Percentiles rank a stretch among this genome's conserved stretches.
Conservation (phyloP, 768 basidiomycete genomes). For the Leccinellum luteum region DNA sequence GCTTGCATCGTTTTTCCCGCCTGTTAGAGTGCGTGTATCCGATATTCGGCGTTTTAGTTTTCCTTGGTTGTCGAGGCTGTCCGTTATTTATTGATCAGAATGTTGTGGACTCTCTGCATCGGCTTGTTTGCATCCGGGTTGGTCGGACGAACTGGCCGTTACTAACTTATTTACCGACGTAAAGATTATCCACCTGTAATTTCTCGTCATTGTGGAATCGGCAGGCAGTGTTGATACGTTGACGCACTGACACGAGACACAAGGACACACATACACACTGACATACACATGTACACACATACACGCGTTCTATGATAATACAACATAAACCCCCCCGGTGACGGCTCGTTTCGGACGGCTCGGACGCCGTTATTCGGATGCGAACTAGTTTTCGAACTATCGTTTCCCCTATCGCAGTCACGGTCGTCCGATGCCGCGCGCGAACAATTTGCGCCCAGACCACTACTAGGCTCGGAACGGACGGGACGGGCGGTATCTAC, state of each 20-base stretch:
- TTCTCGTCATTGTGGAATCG: neutral
- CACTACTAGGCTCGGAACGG: neutral
- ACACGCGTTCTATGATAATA: neutral
- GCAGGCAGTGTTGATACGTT: neutral
- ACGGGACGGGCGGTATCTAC: neutral
- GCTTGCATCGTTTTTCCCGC: constrained; percentile 2
- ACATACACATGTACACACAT: neutral
- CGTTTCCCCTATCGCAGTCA: too few species aligned
- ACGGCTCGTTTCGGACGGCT: neutral
- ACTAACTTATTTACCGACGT: constrained; percentile 14
- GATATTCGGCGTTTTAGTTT: constrained; percentile 2
- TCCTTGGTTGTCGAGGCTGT: neutral
- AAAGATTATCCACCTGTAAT: constrained; percentile 15
- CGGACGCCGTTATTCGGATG: constrained; percentile 1
- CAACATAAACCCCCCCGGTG: neutral
- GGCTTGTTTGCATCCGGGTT: constrained; percentile 14
- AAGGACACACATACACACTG: neutral
- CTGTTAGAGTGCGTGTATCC: constrained; percentile 17
- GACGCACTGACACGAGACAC: neutral
- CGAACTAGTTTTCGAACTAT: neutral
- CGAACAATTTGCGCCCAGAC: neutral
- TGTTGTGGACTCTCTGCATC: constrained; percentile 15
- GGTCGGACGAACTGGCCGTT: neutral
- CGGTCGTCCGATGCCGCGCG: neutral
- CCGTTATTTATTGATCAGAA: constrained; percentile 17